Conservation (phyloP, 2,329 filamentous ascomycete genomes). For the Aspergillus sp. region DNA sequence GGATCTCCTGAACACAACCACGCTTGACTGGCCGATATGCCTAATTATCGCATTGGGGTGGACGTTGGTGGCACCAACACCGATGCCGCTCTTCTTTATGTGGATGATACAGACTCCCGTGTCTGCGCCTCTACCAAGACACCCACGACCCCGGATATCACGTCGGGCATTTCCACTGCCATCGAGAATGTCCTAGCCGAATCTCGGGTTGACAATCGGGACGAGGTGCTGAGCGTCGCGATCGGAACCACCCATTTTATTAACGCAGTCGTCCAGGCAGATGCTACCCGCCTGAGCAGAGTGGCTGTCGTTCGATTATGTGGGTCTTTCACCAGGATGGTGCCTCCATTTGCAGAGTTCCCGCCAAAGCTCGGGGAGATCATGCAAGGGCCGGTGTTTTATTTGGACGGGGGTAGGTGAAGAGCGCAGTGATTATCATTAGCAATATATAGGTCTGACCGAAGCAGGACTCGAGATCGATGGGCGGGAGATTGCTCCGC, state of each 20-base stretch:
- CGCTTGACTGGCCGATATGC: not conserved
- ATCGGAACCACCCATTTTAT: conserved; percentile 55
- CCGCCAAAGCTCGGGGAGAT: conserved; percentile 44
- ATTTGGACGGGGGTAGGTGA: conserved; percentile 43
- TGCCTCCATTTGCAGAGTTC: conserved; percentile 52
- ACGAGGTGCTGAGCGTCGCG: conserved; percentile 44
- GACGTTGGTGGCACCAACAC: conserved; percentile 43
- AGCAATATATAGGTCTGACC: not conserved
- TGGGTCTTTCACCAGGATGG: conserved; percentile 47
- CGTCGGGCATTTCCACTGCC: conserved; percentile 39
- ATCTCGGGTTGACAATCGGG: conserved; percentile 25
- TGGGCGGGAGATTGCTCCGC: conserved; percentile 22
- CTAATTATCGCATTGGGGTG: conserved; percentile 43
- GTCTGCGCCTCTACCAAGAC: conserved; percentile 35
- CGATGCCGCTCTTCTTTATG: conserved; percentile 31
- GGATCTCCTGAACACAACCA: too few species aligned
- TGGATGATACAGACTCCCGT: conserved; percentile 18
- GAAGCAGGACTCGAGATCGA: conserved; percentile 37
- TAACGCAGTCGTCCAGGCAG: conserved; percentile 51
- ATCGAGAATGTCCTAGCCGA: conserved; percentile 35
- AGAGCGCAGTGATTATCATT: too few species aligned
- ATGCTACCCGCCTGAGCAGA: conserved; percentile 48
- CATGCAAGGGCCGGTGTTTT: conserved; percentile 46
- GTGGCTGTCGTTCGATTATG: conserved; percentile 54
- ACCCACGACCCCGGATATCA: conserved; percentile 40